Percentiles rank a stretch among this genome's conserved stretches.
phyloP scores from a whole-genome alignment of 805 yeast genomes.

The Candida sanyiensis region DNA sequence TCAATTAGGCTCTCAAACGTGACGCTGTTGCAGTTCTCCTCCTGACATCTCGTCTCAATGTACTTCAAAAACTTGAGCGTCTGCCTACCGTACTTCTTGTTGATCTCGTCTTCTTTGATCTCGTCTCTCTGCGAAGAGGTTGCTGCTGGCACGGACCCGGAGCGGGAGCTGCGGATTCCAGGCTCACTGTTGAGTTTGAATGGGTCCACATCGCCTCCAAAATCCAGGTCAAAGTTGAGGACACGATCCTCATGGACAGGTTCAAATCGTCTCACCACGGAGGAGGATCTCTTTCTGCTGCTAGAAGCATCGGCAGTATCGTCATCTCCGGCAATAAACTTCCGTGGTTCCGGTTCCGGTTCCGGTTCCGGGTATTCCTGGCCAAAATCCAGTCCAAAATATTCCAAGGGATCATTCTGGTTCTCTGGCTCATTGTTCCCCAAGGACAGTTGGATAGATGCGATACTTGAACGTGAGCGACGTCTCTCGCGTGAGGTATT shows the following conservation, averaged over 20 bases:
- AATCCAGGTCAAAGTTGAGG: slow-evolving; percentile 11
- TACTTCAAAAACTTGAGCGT: slow-evolving; percentile 21
- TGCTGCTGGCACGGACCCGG: slow-evolving; percentile 1
- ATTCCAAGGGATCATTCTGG: no score
- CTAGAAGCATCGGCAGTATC: slow-evolving; percentile 6
- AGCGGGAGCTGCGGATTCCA: background rate
- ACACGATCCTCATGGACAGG: slow-evolving; percentile 15
- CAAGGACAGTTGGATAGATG: slow-evolving; percentile 16
- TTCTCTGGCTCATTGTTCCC: slow-evolving; percentile 1
- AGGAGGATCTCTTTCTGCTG: slow-evolving; percentile 16
- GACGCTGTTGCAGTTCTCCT: slow-evolving; percentile 5
- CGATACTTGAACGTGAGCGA: slow-evolving; percentile 21
- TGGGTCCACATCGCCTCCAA: slow-evolving; percentile 3
- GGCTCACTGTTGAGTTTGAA: slow-evolving; percentile 1
- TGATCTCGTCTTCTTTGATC: slow-evolving; percentile 5
- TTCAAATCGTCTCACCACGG: slow-evolving; percentile 14
- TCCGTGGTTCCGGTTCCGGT: no score
- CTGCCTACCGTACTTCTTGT: slow-evolving; percentile 11
- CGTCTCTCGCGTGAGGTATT: slow-evolving; percentile 21
- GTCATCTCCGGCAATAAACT: slow-evolving; percentile 5
- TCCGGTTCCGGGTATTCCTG: slow-evolving; percentile 8
- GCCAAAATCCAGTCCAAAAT: slow-evolving; percentile 15
- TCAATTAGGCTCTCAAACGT: slow-evolving; percentile 18
- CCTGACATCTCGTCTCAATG: slow-evolving; percentile 17
- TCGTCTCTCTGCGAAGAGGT: slow-evolving; percentile 3